A percentile compares a stretch with the other conserved stretches of the same genome.
phyloP scores from a whole-genome alignment of 108 stramenopile genomes.

The Aurantiochytrium sp. region DNA sequence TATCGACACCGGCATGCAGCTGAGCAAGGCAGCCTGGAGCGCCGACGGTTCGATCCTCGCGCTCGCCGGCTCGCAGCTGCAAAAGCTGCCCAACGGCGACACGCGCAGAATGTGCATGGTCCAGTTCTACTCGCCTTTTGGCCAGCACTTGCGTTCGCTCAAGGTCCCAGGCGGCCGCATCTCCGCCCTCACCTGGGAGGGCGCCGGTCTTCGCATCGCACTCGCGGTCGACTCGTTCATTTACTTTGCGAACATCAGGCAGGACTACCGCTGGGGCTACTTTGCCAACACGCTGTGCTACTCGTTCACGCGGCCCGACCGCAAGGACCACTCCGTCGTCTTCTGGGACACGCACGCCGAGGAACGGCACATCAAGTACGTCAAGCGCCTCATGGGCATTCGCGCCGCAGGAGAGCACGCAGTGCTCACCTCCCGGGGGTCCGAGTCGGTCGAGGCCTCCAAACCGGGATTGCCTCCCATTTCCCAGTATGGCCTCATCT shows the following conservation, averaged over 20 bases:
- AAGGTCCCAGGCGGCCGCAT: constrained; percentile 46
- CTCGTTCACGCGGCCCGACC: constrained; percentile 48
- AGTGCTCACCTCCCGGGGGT: not conserved
- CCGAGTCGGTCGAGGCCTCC: not conserved
- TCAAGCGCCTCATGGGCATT: constrained; percentile 28
- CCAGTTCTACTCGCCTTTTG: constrained; percentile 40
- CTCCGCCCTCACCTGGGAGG: constrained; percentile 55
- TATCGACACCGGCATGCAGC: constrained; percentile 48
- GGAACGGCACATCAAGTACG: constrained; percentile 36
- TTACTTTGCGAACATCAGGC: constrained; percentile 63
- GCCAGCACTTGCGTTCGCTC: constrained; percentile 37
- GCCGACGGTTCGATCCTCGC: constrained; percentile 53
- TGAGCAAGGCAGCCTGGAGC: constrained; percentile 51
- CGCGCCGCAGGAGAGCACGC: constrained; percentile 32
- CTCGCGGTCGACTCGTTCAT: constrained; percentile 63
- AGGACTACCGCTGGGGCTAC: constrained; percentile 53
- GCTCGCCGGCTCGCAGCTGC: constrained; percentile 38
- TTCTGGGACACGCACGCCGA: constrained; percentile 56
- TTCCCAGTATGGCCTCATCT: not conserved
- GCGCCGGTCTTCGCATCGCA: constrained; percentile 58
- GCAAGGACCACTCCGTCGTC: constrained; percentile 37
- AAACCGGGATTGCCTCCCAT: constrained; percentile 30
- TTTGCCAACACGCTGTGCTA: constrained; percentile 50
- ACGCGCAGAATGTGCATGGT: not conserved
- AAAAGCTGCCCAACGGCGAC: not conserved